phyloP scores from a whole-genome alignment of 306 rosid genomes.

The Albizia julibrissin region DNA sequence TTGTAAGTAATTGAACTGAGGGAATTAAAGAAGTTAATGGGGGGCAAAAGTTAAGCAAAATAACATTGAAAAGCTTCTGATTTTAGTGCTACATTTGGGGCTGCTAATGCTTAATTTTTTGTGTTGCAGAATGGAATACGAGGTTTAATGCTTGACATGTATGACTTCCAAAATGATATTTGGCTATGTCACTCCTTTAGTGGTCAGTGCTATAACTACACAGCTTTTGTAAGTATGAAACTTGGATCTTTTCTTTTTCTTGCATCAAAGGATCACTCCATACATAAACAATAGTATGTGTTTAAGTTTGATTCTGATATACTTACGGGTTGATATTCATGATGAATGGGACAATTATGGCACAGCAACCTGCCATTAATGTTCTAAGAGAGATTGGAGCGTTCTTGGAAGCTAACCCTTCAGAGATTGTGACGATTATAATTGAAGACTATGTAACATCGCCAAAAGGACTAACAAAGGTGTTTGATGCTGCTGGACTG shows the following conservation, averaged over 20 bases:
- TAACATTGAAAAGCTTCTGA: not conserved
- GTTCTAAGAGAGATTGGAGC: slow-evolving; percentile 74
- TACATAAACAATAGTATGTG: not conserved
- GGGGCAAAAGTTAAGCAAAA: not conserved
- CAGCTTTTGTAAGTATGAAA: slow-evolving; percentile 83
- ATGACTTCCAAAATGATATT: slow-evolving; percentile 75
- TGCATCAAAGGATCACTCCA: not conserved
- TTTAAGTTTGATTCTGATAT: not conserved
- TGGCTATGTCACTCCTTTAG: slow-evolving; percentile 90
- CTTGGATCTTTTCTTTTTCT: not conserved
- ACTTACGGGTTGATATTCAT: not conserved
- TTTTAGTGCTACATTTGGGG: not conserved
- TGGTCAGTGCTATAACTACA: slow-evolving; percentile 80
- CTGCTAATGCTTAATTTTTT: not conserved
- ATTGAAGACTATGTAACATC: slow-evolving; percentile 93
- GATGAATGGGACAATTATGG: not conserved
- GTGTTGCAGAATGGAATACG: slow-evolving; percentile 76
- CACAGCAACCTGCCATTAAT: slow-evolving; percentile 84
- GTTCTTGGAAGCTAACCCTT: slow-evolving; percentile 77
- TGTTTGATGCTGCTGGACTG: slow-evolving; percentile 89
- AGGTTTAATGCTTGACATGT: slow-evolving; percentile 93
- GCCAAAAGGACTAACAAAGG: slow-evolving; percentile 81
- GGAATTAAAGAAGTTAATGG: not conserved
- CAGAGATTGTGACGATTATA: slow-evolving; percentile 78
- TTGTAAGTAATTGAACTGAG: not conserved